phyloP scores from a whole-genome alignment of 441 rosid genomes.

The Theobroma grandiflorum region DNA sequence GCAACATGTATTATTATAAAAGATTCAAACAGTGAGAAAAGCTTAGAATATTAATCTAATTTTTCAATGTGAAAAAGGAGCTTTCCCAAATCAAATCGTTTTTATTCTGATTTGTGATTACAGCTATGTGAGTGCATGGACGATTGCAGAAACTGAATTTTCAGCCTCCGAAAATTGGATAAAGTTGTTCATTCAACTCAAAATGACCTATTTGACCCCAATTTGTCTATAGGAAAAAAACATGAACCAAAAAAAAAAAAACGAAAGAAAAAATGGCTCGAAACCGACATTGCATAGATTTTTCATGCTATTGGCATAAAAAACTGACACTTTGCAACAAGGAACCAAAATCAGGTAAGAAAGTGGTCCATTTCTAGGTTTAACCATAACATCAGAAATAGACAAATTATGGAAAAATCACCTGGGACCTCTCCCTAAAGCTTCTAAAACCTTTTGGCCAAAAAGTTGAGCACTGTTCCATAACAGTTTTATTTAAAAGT shows the following conservation, averaged over 20 bases:
- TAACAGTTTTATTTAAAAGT: not conserved
- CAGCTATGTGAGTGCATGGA: constrained; percentile 35
- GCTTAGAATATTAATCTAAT: not conserved
- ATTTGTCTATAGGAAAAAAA: not conserved
- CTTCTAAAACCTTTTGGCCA: not conserved
- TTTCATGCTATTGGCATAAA: constrained; percentile 15
- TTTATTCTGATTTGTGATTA: constrained; percentile 18
- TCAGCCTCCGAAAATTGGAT: constrained; percentile 22
- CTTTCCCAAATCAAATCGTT: constrained; percentile 12
- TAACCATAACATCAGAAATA: constrained; percentile 14
- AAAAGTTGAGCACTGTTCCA: not conserved
- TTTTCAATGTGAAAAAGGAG: constrained; percentile 22
- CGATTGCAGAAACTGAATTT: constrained; percentile 21
- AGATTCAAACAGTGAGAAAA: constrained; percentile 6
- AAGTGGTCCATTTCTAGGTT: constrained; percentile 19
- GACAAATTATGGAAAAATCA: constrained; percentile 15
- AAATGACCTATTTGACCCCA: constrained; percentile 20
- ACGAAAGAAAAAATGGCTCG: not conserved
- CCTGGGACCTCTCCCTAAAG: not conserved
- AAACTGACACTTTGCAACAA: not conserved
- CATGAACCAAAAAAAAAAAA: not conserved
- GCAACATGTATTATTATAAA: not conserved
- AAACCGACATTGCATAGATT: not conserved
- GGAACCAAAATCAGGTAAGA: not conserved
- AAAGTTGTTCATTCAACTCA: constrained; percentile 10